Conservation (phyloP, 1,139 yeast species). For the Debaryomycetaceae sp. region DNA sequence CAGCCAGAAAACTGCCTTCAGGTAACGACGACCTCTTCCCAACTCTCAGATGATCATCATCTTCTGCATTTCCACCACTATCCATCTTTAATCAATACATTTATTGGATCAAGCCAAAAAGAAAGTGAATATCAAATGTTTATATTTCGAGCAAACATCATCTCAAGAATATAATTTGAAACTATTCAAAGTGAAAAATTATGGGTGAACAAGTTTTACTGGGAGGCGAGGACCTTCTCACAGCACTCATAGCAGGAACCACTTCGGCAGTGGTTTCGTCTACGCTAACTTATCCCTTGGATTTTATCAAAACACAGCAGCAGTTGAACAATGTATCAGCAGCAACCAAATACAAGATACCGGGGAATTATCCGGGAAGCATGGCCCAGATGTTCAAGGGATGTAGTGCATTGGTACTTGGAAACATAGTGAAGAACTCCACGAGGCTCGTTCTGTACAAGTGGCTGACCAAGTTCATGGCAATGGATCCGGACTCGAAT, state of each 20-base stretch:
- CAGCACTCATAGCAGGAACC: slow-evolving; percentile 73
- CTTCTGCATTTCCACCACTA: background rate
- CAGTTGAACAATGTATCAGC: slow-evolving; percentile 52
- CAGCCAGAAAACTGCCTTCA: background rate
- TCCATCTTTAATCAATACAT: background rate
- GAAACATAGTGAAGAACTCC: slow-evolving; percentile 69
- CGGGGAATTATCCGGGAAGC: slow-evolving; percentile 38
- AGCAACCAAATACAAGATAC: slow-evolving; percentile 34
- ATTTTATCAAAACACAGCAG: slow-evolving; percentile 71
- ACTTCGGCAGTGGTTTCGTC: slow-evolving; percentile 74
- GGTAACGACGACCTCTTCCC: background rate
- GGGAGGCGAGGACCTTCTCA: slow-evolving; percentile 36
- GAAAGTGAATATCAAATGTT: background rate
- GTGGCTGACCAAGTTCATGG: slow-evolving; percentile 73
- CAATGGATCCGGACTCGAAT: slow-evolving; percentile 40
- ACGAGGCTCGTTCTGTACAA: slow-evolving; percentile 74
- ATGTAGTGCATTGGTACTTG: slow-evolving; percentile 73
- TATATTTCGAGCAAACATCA: slow-evolving; percentile 3
- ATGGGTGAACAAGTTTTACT: background rate
- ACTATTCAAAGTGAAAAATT: background rate
- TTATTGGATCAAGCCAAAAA: background rate
- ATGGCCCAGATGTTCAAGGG: slow-evolving; percentile 61
- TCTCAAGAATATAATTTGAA: background rate
- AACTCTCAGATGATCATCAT: background rate
- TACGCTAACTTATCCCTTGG: slow-evolving; percentile 77